Conservation (phyloP, 306 rosid genomes). For the Adenanthera pavonina region DNA sequence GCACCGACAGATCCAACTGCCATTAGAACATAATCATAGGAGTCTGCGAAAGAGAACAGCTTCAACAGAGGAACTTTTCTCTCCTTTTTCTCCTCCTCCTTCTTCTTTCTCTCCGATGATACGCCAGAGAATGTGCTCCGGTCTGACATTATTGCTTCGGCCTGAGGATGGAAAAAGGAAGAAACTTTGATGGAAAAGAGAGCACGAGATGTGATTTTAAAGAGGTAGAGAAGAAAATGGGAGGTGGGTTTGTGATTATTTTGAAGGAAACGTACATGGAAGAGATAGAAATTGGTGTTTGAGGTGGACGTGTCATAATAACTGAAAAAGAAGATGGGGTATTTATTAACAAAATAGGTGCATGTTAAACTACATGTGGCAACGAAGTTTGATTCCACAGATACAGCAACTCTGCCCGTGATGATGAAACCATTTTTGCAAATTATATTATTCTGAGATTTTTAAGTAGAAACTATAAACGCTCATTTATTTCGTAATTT, state of each 20-base stretch:
- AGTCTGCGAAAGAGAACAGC: slow-evolving; percentile 81
- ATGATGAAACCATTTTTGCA: background rate
- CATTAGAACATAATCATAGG: slow-evolving; percentile 75
- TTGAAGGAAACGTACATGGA: slow-evolving; percentile 39
- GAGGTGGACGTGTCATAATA: slow-evolving; percentile 50
- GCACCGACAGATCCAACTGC: slow-evolving; percentile 82
- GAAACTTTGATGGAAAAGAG: slow-evolving; percentile 8
- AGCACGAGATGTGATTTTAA: slow-evolving; percentile 16
- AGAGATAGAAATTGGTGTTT: slow-evolving; percentile 27
- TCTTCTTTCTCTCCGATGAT: slow-evolving; percentile 26
- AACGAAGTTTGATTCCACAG: background rate
- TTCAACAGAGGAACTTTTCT: slow-evolving; percentile 64
- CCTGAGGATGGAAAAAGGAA: background rate
- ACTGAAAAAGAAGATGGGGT: slow-evolving; percentile 47
- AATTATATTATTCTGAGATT: too few relatives aligned
- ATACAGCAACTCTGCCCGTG: background rate
- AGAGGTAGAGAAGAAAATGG: slow-evolving; percentile 12
- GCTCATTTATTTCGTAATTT: too few relatives aligned
- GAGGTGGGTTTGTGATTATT: slow-evolving; percentile 39
- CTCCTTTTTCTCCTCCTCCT: background rate
- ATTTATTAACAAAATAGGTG: slow-evolving; percentile 41
- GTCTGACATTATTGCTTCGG: slow-evolving; percentile 47
- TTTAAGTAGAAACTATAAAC: too few relatives aligned
- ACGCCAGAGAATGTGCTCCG: slow-evolving; percentile 47
- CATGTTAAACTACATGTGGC: too few relatives aligned